These are phyloP conservation scores for Colletotrichum somersetense DNA, from an alignment of 2,329 filamentous ascomycete genomes.

Conservation along the genomic window DNA sequence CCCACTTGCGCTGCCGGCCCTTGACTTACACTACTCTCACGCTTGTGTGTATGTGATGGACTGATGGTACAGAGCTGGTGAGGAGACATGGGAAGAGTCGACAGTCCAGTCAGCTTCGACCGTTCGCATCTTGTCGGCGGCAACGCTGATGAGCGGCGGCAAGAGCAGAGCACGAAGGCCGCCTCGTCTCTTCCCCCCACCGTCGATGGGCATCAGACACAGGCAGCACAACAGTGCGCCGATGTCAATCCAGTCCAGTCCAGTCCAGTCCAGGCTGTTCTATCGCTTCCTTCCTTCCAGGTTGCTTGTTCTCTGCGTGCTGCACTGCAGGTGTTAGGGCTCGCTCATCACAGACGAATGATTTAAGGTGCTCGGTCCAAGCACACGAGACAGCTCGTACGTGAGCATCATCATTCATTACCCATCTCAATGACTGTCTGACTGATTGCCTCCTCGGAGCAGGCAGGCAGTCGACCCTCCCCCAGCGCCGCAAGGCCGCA, in stretches of 20 bases:
- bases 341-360: neutral
- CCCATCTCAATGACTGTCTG: neutral
- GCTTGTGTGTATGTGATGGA: neutral
- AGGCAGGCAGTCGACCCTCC: neutral
- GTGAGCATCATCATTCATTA: neutral
- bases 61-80: neutral
- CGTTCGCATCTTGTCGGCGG: constrained; percentile 27
- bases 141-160: constrained; percentile 15
- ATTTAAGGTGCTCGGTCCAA: constrained; percentile 1
- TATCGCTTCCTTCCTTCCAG: neutral
- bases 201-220: too few species aligned
- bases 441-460: neutral
- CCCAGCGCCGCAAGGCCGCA: neutral
- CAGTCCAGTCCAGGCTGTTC: constrained; percentile 1
- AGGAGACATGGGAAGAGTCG: neutral
- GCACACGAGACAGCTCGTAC: constrained; percentile 8
- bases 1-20: constrained; percentile 9
- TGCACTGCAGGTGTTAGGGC: constrained; percentile 13
- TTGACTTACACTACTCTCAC: too few species aligned
- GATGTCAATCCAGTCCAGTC: neutral
- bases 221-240: neutral
- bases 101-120: constrained; percentile 14
- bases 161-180: neutral
- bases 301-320: constrained; percentile 14
- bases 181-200: too few species aligned